These are phyloP conservation scores for Wickerhamiella slavikovae DNA, from an alignment of 805 yeast genomes.

Conservation along the genomic window DNA sequence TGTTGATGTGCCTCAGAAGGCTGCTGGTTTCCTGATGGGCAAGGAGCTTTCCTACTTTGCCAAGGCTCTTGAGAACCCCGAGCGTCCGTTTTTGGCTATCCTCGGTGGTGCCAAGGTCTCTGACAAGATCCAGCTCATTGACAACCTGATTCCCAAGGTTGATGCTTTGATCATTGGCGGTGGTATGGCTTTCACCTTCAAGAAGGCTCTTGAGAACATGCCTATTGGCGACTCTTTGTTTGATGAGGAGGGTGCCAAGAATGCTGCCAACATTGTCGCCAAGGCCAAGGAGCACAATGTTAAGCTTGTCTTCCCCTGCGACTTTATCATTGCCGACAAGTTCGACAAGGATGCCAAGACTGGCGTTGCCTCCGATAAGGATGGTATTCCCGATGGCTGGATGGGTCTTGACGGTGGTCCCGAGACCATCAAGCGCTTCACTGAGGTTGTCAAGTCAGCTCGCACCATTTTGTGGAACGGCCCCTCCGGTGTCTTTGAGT, in stretches of 20 bases:
- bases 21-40: conserved; percentile 96
- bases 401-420: conserved; percentile 95
- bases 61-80: conserved; percentile 95
- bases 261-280: conserved; percentile 76
- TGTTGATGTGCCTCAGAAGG: conserved; percentile 83
- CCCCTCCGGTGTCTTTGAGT: conserved; percentile 99
- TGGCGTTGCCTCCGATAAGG: conserved; percentile 66
- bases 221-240: conserved; percentile 80
- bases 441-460: conserved; percentile 69
- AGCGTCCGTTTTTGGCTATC: conserved; percentile 94
- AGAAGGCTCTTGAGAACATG: conserved; percentile 72
- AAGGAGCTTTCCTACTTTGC: conserved; percentile 96
- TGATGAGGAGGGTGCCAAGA: conserved; percentile 89
- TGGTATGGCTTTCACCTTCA: conserved; percentile 99
- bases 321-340: conserved; percentile 87
- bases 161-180: conserved; percentile 91
- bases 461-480: conserved; percentile 99
- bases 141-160: conserved; percentile 83
- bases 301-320: conserved; percentile 83
- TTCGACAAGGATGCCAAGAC: conserved; percentile 81
- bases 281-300: conserved; percentile 95
- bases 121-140: conserved; percentile 96
- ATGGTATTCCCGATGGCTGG: conserved; percentile 89
- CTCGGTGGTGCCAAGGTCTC: conserved; percentile 99
- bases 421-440: conserved; percentile 61